phyloP scores from a whole-genome alignment of 1,139 yeast species.

The Fermentozyma sake region DNA sequence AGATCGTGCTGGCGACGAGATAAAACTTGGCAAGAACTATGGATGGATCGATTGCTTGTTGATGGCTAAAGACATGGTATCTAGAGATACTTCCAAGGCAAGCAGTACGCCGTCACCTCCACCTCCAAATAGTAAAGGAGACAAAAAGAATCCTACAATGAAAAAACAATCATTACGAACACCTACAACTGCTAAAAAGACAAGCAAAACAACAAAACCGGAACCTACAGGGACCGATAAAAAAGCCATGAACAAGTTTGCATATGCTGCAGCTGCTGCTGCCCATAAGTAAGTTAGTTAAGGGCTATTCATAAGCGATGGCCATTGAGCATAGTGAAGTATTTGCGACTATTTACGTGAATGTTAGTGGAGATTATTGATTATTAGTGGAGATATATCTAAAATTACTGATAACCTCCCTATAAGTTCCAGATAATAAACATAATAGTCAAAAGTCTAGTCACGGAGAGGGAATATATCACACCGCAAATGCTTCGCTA shows the following conservation, averaged over 20 bases:
- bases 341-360: too few species aligned
- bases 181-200: conserved; percentile 4
- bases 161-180: conserved; percentile 1
- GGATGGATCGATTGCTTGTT: conserved; percentile 48
- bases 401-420: too few species aligned
- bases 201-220: conserved; percentile 4
- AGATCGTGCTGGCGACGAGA: conserved; percentile 28
- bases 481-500: too few species aligned
- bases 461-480: too few species aligned
- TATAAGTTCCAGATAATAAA: too few species aligned
- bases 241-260: conserved; percentile 26
- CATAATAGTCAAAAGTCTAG: too few species aligned
- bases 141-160: too few species aligned
- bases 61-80: conserved; percentile 40
- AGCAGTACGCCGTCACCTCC: conserved; percentile 5
- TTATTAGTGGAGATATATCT: background rate
- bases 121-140: conserved; percentile 7
- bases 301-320: too few species aligned
- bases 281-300: conserved; percentile 16
- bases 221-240: conserved; percentile 9
- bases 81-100: conserved; percentile 6
- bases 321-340: too few species aligned
- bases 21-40: conserved; percentile 32
- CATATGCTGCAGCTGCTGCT: conserved; percentile 48
- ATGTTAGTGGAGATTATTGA: too few species aligned